Evolutionary conservation across 164 flowering plant genomes (phyloP).

Genomic region (Akebia trifoliata): DNA sequence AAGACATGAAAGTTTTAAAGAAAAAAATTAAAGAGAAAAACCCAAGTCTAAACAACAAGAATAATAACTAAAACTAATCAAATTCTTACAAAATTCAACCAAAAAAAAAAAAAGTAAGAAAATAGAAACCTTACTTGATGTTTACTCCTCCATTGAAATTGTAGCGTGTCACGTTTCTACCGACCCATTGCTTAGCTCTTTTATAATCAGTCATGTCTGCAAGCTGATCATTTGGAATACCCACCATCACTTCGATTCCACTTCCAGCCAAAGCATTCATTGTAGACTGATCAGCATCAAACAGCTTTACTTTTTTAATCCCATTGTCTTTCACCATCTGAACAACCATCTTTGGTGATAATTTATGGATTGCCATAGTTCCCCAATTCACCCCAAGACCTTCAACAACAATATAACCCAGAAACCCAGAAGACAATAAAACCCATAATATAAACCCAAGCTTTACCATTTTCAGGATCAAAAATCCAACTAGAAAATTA

Average conservation of each 20-base stretch:
- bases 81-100: constrained; percentile 2
- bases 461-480: constrained; percentile 5
- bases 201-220: constrained; percentile 16
- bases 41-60: no score
- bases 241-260: constrained; percentile 63
- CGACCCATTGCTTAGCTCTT: constrained; percentile 55
- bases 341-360: constrained; percentile 44
- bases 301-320: constrained; percentile 56
- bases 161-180: constrained; percentile 41
- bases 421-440: constrained; percentile 2
- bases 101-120: background rate
- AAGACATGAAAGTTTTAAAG: no score
- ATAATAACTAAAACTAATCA: background rate
- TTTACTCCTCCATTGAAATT: constrained; percentile 49
- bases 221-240: constrained; percentile 53
- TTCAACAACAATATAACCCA: constrained; percentile 11
- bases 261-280: constrained; percentile 41
- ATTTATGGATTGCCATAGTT: constrained; percentile 41
- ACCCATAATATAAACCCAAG: constrained; percentile 7
- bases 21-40: no score
- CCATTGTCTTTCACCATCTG: constrained; percentile 64
- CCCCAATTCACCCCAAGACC: constrained; percentile 74
- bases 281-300: constrained; percentile 45
- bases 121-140: constrained; percentile 39
- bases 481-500: no score